Evolutionary conservation across 2,329 filamentous ascomycete genomes (phyloP), one percentile per base, ranked within the genome.

Genomic region (Alternaria angustiovoidea): DNA sequence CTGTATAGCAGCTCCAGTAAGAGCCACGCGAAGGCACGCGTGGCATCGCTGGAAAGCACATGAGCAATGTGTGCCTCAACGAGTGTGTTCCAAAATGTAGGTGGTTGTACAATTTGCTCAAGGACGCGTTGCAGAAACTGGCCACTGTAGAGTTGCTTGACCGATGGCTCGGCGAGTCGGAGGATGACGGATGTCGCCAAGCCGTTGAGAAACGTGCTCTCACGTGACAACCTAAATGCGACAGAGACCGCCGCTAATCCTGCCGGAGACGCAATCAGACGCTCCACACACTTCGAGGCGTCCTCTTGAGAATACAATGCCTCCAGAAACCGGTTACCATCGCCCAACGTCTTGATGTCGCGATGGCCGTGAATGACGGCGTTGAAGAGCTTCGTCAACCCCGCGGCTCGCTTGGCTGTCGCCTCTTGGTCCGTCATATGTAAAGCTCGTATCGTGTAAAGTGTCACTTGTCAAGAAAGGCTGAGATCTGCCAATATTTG

Each of bases 81-180:
- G 2, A 87, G 67, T 0, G 80, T 78, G 16, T 80, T 79, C 87
- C 87, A 89, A 12, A 88, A 78, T 0, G 83, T 84, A 0, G 82
- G 81, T 0, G 87, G 87, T 1, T 85, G 76, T 2, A 85, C 72
- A 3, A 89, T 75, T 1, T 77, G 74, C 0, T 78, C 61, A 2
- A 88, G 68, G 3, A 88, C 48, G 14, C 81, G 75, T 32, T 78
- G 75, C 2, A 88, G 75, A 39, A 86, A 80, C 12, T 82, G 76
- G 0, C 87, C 87, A 51, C 80, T 79, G 54, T 80, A 83, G 2
- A 87, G 67, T 28, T 80, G 75, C 60, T 85, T 85, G 46, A 88
- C 64, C 0, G 66, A 71, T 1, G 82, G 80, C 46, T 82, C 75
- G 0, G 78, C 71, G 1, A 84, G 61, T 54, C 80, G 80, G 5